These are phyloP conservation scores for Pseudocercospora crystallina DNA, from an alignment of 2,329 filamentous ascomycete genomes.

Conservation along the genomic window DNA sequence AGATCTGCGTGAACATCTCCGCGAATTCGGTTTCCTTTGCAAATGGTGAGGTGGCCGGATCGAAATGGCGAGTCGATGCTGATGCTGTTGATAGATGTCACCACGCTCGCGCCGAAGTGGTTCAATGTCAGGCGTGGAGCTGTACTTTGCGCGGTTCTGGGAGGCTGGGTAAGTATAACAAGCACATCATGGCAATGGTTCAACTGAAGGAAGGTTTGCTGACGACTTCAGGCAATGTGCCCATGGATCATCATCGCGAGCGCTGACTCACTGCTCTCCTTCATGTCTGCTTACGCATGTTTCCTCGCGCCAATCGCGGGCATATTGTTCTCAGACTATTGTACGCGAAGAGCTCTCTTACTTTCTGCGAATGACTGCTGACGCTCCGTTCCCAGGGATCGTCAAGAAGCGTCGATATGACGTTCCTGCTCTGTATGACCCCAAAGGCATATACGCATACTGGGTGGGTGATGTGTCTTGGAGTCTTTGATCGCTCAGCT, in stretches of 20 bases:
- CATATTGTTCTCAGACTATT: conserved; percentile 61
- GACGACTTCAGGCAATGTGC: conserved; percentile 56
- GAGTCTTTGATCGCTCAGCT: too few relatives aligned
- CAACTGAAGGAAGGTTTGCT: conserved; percentile 43
- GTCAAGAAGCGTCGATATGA: conserved; percentile 51
- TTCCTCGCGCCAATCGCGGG: conserved; percentile 64
- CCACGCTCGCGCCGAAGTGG: conserved; percentile 51
- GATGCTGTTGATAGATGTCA: too few relatives aligned
- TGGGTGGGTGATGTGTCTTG: too few relatives aligned
- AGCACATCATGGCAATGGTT: conserved; percentile 52
- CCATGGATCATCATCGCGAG: conserved; percentile 65
- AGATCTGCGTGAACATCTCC: conserved; percentile 49
- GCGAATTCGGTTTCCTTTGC: conserved; percentile 54
- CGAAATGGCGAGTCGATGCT: too few relatives aligned
- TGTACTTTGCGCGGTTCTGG: conserved; percentile 39
- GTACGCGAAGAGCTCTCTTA: too few relatives aligned
- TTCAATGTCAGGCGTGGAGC: conserved; percentile 44
- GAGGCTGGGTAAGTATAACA: too few relatives aligned
- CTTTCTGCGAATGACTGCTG: too few relatives aligned
- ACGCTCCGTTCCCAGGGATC: too few relatives aligned
- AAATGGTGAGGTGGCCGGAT: too few relatives aligned
- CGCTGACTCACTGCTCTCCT: conserved; percentile 54
- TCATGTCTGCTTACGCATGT: conserved; percentile 55
- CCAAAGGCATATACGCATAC: conserved; percentile 52
- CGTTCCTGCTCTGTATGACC: conserved; percentile 52